Evolutionary conservation across 164 flowering plant species (phyloP).

Genomic region (Stephania yunnanensis): DNA sequence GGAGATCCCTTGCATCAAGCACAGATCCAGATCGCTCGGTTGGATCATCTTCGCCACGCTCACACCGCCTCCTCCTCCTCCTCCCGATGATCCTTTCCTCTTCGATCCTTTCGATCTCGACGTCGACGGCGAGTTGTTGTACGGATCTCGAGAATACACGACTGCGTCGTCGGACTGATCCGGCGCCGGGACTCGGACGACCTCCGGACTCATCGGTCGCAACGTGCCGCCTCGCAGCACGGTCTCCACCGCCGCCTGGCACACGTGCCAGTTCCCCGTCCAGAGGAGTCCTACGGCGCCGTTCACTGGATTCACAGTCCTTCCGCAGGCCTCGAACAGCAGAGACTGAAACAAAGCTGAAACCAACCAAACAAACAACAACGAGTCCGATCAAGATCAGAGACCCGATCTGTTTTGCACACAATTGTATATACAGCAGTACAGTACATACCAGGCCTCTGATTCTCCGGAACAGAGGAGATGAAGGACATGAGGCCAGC

Average conservation of each 20-base stretch:
- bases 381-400: neutral
- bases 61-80: conserved; percentile 17
- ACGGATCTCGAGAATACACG: conserved; percentile 13
- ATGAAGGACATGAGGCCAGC: conserved; percentile 76
- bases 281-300: conserved; percentile 85
- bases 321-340: conserved; percentile 68
- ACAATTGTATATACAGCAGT: too few species aligned
- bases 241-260: conserved; percentile 73
- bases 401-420: neutral
- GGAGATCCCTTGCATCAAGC: conserved; percentile 29
- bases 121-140: too few species aligned
- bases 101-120: conserved; percentile 25
- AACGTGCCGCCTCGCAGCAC: conserved; percentile 60
- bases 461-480: conserved; percentile 55
- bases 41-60: conserved; percentile 10
- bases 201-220: conserved; percentile 37
- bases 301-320: conserved; percentile 78
- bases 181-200: conserved; percentile 19
- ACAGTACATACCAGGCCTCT: conserved; percentile 44
- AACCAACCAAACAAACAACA: neutral
- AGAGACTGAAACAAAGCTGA: conserved; percentile 71
- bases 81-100: conserved; percentile 16
- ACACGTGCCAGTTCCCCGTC: conserved; percentile 75
- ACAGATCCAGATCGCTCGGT: conserved; percentile 51
- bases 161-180: conserved; percentile 26